Conservation (phyloP, 495 filamentous ascomycete species). For the Filosporella fistucella region DNA sequence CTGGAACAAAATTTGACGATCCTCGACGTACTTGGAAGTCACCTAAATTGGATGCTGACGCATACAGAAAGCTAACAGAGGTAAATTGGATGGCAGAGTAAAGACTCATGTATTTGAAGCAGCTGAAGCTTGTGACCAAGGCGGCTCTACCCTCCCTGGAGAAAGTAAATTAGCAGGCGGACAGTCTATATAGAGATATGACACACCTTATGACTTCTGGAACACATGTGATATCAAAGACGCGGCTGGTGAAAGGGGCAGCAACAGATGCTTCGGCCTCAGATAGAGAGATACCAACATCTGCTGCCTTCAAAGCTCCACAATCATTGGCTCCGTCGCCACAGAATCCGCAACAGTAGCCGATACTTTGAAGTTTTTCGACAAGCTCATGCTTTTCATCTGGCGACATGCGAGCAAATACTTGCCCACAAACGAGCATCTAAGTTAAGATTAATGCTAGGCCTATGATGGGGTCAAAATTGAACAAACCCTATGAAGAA, state of each 20-base stretch:
- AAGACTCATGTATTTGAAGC: conserved; percentile 99
- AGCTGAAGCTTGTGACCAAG: conserved; percentile 96
- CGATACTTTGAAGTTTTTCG: conserved; percentile 93
- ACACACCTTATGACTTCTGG: conserved; percentile 79
- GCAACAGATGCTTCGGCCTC: conserved; percentile 98
- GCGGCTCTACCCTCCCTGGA: conserved; percentile 84
- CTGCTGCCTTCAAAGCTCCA: conserved; percentile 93
- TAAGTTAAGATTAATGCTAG: conserved; percentile 26
- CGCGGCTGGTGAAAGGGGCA: conserved; percentile 90
- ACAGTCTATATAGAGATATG: not conserved
- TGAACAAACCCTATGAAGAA: conserved; percentile 48
- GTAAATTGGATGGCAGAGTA: conserved; percentile 99
- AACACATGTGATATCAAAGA: conserved; percentile 97
- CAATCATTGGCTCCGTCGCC: conserved; percentile 99
- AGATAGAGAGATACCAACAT: conserved; percentile 97
- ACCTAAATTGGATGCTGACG: conserved; percentile 90
- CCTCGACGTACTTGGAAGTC: conserved; percentile 72
- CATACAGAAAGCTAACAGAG: conserved; percentile 96
- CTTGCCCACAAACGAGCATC: conserved; percentile 88
- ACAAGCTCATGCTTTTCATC: conserved; percentile 99
- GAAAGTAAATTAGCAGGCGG: not conserved
- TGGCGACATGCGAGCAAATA: conserved; percentile 98
- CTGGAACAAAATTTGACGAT: not conserved
- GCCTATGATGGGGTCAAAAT: not conserved
- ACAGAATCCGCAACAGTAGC: conserved; percentile 95